Conservation (phyloP, 768 basidiomycete genomes). For the Mycena rosella region DNA sequence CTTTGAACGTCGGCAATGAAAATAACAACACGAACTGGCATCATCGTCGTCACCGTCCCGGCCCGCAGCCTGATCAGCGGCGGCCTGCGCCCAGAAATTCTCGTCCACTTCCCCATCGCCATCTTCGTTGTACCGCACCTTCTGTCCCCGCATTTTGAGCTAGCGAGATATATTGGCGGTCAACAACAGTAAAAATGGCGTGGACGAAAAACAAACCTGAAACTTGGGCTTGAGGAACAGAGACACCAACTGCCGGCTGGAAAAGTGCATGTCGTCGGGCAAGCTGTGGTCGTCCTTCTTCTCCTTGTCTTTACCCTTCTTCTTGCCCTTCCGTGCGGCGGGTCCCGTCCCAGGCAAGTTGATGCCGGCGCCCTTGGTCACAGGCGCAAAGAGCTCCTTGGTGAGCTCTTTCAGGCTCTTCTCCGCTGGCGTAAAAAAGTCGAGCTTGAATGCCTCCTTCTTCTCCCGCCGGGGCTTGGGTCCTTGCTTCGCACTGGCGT, state of each 20-base stretch:
- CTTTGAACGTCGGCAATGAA: not conserved
- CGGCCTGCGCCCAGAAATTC: slow-evolving; percentile 97
- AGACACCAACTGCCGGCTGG: slow-evolving; percentile 88
- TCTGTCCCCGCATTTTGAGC: slow-evolving; percentile 91
- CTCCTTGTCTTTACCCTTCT: slow-evolving; percentile 64
- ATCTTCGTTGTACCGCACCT: slow-evolving; percentile 66
- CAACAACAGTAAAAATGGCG: not conserved
- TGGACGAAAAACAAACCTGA: slow-evolving; percentile 67
- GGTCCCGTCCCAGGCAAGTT: slow-evolving; percentile 71
- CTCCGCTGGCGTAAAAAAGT: slow-evolving; percentile 74
- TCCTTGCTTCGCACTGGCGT: slow-evolving; percentile 63
- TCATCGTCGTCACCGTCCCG: slow-evolving; percentile 65
- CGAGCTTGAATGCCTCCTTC: slow-evolving; percentile 88
- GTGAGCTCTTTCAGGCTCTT: slow-evolving; percentile 71
- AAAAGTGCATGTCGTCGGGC: slow-evolving; percentile 99
- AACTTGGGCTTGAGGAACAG: slow-evolving; percentile 98
- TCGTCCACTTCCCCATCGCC: slow-evolving; percentile 94
- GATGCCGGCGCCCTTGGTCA: slow-evolving; percentile 76
- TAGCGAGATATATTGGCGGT: slow-evolving; percentile 51
- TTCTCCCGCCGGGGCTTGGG: slow-evolving; percentile 69
- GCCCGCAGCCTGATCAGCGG: slow-evolving; percentile 82
- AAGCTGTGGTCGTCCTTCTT: slow-evolving; percentile 82
- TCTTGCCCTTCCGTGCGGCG: slow-evolving; percentile 54
- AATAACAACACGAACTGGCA: slow-evolving; percentile 62
- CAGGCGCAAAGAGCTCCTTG: slow-evolving; percentile 84